Evolutionary conservation across 192 early-diverging fungal species (phyloP).

Genomic region (Mortierella antarctica): DNA sequence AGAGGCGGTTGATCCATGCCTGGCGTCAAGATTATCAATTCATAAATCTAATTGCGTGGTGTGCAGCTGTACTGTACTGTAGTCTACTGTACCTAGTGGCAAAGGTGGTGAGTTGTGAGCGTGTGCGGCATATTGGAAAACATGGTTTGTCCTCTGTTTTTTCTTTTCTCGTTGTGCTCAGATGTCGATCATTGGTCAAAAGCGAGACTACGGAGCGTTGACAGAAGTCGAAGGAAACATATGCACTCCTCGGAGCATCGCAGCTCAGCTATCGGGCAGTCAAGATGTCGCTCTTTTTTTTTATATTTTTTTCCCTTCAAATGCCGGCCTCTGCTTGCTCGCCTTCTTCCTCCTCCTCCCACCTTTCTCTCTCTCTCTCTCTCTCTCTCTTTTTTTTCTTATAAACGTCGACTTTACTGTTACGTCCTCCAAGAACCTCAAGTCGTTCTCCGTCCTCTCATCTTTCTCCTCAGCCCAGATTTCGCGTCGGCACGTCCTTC

Average conservation of each 20-base stretch:
- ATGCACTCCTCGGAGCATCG: slow-evolving; percentile 13
- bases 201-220: neutral
- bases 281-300: neutral
- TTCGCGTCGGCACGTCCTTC: neutral
- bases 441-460: neutral
- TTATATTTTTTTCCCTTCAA: neutral
- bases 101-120: too few species aligned
- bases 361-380: neutral
- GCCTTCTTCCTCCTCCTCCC: neutral
- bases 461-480: neutral
- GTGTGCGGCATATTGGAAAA: neutral
- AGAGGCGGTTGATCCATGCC: too few species aligned
- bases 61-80: too few species aligned
- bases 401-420: neutral
- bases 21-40: too few species aligned
- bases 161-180: neutral
- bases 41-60: too few species aligned
- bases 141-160: neutral
- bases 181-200: slow-evolving; percentile 11
- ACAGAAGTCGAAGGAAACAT: neutral
- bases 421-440: neutral
- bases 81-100: too few species aligned
- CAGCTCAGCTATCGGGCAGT: too few species aligned
- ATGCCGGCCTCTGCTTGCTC: neutral
- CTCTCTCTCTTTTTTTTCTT: neutral